These are phyloP conservation scores for Oryza nivara DNA, from an alignment of 176 grass and related monocot genomes.

Conservation along the genomic window DNA sequence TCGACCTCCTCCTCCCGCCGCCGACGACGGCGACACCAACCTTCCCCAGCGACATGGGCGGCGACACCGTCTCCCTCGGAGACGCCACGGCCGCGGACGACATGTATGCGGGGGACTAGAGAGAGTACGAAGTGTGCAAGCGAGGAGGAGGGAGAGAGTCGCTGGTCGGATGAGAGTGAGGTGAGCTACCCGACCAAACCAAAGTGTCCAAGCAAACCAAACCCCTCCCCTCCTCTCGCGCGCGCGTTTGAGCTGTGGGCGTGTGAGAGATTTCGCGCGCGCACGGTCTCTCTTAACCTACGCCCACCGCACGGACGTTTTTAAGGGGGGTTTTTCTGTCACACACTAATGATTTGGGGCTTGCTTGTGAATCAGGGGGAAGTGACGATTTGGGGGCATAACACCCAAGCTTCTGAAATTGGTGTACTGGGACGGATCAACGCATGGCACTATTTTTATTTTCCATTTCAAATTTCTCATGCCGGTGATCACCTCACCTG, in stretches of 20 bases:
- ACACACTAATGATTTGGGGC: no score
- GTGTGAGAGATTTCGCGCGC: neutral
- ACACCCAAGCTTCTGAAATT: neutral
- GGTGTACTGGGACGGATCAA: neutral
- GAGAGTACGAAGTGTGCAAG: neutral
- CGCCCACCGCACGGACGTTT: neutral
- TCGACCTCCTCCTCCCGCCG: slow-evolving; percentile 27
- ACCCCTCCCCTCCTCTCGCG: neutral
- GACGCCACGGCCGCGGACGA: slow-evolving; percentile 1
- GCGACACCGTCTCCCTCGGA: slow-evolving; percentile 51
- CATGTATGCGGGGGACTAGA: neutral
- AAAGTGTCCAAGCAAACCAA: neutral
- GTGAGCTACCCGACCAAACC: neutral
- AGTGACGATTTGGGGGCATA: neutral
- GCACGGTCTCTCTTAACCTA: neutral
- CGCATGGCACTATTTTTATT: neutral
- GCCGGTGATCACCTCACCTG: neutral
- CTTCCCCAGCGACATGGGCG: slow-evolving; percentile 34
- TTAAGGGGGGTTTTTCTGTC: neutral
- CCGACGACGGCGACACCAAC: neutral
- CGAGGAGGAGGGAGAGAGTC: neutral
- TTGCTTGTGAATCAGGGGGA: no score
- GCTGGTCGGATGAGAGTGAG: neutral
- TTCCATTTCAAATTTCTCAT: no score
- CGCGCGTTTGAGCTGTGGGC: neutral